Evolutionary conservation across 2,329 filamentous ascomycete genomes (phyloP), one percentile per base, ranked within the genome.

Genomic region (Diaporthe ilicicola): DNA sequence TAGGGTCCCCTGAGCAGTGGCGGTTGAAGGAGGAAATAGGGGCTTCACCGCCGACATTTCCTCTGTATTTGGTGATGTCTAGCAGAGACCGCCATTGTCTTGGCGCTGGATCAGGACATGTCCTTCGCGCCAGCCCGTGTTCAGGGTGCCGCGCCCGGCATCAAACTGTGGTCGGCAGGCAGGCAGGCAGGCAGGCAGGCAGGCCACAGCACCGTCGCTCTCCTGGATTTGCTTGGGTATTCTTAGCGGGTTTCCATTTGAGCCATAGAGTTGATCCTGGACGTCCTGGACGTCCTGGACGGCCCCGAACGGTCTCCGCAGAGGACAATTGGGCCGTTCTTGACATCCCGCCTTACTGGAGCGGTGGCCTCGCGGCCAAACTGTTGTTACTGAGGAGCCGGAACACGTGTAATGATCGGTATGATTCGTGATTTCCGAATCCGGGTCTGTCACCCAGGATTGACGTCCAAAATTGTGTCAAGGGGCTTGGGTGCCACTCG

Each of bases 31-130:
- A n/a, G 29, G 59, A n/a, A 37, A 64, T 64, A 64, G 59, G 59
- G 59, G 59, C 59, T 27, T 64, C 44, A 50, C 59, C 59, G 59
- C 59, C 59, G 59, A 64, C 44, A 29, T n/a, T 8, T 19, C 44
- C 37, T 48, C 29, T 22, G 13, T 24, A 32, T 64, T 64, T 24
- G 59, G 29, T 46, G 44, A 64, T 13, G 15, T 64, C 44, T 50
- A 42, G 59, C 44, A 64, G 56, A 64, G 59, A 64, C 44, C 29
- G 44, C n/a, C 59, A 22, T 64, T 50, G 42, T 24, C 29, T 64
- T 64, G 59, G 59, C 59, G 27, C 59, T 48, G 13, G 29, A 50
- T 48, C 29, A 46, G n/a, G 59, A 34, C 59, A 29, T 27, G 29
- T n/a, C 59, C 29, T 13, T 64, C 59, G 29, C 42, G n/a, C 19